Evolutionary conservation across 805 yeast species (phyloP), one percentile per base, ranked within the genome.

Genomic region (Candida awuae): DNA sequence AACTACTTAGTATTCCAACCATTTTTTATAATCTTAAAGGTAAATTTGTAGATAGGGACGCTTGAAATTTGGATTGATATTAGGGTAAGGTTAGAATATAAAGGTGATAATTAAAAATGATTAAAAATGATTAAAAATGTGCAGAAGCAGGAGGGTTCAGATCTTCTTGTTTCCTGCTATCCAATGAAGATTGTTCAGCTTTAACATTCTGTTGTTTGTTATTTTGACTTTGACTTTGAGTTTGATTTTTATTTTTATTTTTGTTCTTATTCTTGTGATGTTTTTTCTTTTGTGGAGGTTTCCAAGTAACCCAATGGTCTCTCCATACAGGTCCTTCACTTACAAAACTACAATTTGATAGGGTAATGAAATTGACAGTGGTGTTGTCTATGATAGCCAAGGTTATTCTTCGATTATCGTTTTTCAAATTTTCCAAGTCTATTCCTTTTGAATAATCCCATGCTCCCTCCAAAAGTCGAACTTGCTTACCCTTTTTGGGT

Each of bases 351-450:
- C 73, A 68, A 45, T 71, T 73, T 6, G 71, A 55, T 15, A 78
- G 48, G 32, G 63, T 64, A n/a, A 75, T 64, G 51, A 81, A 84
- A 51, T 79, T 82, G 14, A 84, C 70, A 5, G 84, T 66, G 0
- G 95, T 95, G 48, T 74, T 68, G 53, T 84, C 92, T 6, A 85
- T 74, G 1, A 80, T 64, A 0, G 94, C 95, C n/a, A 77, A 45
- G 3, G 84, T 58, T 6, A 80, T 35, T 45, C 45, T 40, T 51
- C 39, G 34, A 30, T 35, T 31, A 37, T 38, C 42, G 19, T 27
- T 29, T 9, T 41, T 45, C 9, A 48, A 32, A 16, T 36, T 38
- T n/a, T 28, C 32, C 13, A 40, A 36, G 20, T 46, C 42, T 18
- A 45, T 38, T 8, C 48, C 44, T 14, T 32, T 45, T 3, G 35